Conservation (phyloP, 2,329 filamentous ascomycete species). For the Penicillium vulpinum region DNA sequence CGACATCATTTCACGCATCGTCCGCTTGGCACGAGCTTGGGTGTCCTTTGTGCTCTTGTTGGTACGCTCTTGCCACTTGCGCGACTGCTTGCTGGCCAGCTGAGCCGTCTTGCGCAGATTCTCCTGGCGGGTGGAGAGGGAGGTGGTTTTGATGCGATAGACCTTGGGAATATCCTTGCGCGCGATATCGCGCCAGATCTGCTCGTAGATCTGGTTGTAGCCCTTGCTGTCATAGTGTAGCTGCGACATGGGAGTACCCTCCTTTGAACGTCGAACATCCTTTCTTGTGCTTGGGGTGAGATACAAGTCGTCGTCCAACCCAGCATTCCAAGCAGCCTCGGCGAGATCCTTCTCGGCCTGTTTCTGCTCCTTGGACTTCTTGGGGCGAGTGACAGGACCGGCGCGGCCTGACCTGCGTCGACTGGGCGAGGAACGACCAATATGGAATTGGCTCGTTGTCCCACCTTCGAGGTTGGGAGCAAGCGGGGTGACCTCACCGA, state of each 20-base stretch:
- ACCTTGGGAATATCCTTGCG: slow-evolving; percentile 93
- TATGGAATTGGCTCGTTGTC: slow-evolving; percentile 80
- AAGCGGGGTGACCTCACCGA: slow-evolving; percentile 68
- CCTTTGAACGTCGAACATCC: slow-evolving; percentile 43
- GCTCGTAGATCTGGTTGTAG: slow-evolving; percentile 95
- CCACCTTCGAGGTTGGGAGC: slow-evolving; percentile 82
- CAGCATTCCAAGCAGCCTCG: slow-evolving; percentile 80
- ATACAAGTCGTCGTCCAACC: slow-evolving; percentile 47
- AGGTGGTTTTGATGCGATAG: slow-evolving; percentile 81
- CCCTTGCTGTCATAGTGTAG: slow-evolving; percentile 80
- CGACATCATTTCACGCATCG: slow-evolving; percentile 99
- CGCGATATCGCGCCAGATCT: slow-evolving; percentile 94
- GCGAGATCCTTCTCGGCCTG: slow-evolving; percentile 72
- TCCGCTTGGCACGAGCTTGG: slow-evolving; percentile 92
- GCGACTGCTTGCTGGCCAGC: slow-evolving; percentile 92
- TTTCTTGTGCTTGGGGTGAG: slow-evolving; percentile 58
- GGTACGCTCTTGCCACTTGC: slow-evolving; percentile 93
- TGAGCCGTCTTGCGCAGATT: slow-evolving; percentile 98
- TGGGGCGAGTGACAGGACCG: slow-evolving; percentile 61
- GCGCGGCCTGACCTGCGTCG: slow-evolving; percentile 57
- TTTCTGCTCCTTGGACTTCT: slow-evolving; percentile 81
- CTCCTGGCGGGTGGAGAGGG: slow-evolving; percentile 82
- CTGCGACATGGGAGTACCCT: slow-evolving; percentile 52
- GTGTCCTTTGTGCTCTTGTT: slow-evolving; percentile 99
- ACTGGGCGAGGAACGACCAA: slow-evolving; percentile 55